Conservation (phyloP, 1,284 basidiomycete species). For the Fomes fomentarius region DNA sequence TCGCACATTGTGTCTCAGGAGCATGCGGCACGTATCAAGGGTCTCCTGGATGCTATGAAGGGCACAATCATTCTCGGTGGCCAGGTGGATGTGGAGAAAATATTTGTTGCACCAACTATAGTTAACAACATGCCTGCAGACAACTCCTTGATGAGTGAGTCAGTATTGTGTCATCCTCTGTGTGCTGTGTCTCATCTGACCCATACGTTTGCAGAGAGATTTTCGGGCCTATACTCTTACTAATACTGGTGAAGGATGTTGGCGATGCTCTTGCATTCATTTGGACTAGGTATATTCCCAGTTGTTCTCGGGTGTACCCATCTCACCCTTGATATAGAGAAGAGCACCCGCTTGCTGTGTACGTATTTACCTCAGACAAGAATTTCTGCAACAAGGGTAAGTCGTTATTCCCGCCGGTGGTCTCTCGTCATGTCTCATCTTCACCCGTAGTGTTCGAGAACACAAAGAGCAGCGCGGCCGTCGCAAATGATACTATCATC, state of each 20-base stretch:
- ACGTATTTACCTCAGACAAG: conserved; percentile 70
- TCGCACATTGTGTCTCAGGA: conserved; percentile 51
- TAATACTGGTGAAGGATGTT: conserved; percentile 72
- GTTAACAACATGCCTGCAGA: conserved; percentile 62
- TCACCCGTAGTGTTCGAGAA: conserved; percentile 57
- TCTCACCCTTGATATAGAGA: conserved; percentile 28
- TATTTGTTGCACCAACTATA: conserved; percentile 70
- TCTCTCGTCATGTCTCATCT: background rate
- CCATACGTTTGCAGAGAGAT: conserved; percentile 36
- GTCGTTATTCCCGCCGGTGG: background rate
- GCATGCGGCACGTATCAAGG: conserved; percentile 66
- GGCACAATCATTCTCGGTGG: conserved; percentile 78
- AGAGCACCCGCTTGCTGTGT: conserved; percentile 79
- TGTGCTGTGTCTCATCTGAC: background rate
- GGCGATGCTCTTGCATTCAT: conserved; percentile 77
- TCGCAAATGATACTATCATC: conserved; percentile 66
- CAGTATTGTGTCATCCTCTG: background rate
- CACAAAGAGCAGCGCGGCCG: conserved; percentile 65
- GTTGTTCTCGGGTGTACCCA: background rate
- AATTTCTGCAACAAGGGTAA: conserved; percentile 63
- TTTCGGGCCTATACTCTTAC: conserved; percentile 55
- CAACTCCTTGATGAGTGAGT: conserved; percentile 81
- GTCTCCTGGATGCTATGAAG: conserved; percentile 66
- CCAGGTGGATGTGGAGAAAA: conserved; percentile 56
- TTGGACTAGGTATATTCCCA: conserved; percentile 52